Conservation (phyloP, 169 alveolate species). For the Plasmodium gonderi region DNA sequence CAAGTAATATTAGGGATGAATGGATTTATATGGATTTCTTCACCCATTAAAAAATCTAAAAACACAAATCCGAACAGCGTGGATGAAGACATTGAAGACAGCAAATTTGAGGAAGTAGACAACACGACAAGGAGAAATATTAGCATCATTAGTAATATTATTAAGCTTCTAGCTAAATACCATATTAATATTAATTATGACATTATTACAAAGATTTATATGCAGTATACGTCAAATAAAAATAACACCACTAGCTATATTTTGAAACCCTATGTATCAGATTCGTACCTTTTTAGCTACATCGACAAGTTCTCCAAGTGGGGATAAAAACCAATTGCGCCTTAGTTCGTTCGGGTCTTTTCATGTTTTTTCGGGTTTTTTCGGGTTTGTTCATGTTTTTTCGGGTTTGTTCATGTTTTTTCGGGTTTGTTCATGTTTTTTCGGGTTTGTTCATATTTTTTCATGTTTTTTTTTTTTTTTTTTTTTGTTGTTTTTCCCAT, state of each 20-base stretch:
- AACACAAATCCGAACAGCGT: constrained; percentile 68
- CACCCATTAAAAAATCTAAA: constrained; percentile 45
- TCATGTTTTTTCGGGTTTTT: too few relatives aligned
- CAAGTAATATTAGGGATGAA: constrained; percentile 91
- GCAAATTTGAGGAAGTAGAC: constrained; percentile 65
- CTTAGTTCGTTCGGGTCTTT: too few relatives aligned
- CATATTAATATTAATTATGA: constrained; percentile 73
- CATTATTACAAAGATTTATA: constrained; percentile 74
- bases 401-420: too few relatives aligned
- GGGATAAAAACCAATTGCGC: too few relatives aligned
- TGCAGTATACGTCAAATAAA: constrained; percentile 55
- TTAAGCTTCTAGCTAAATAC: constrained; percentile 68
- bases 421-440: too few relatives aligned
- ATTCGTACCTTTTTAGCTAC: constrained; percentile 65
- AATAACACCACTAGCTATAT: constrained; percentile 44
- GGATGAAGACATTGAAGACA: constrained; percentile 72
- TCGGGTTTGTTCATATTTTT: too few relatives aligned
- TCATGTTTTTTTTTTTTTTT: too few relatives aligned
- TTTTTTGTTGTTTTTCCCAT: too few relatives aligned
- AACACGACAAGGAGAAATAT: constrained; percentile 70
- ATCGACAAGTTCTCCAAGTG: constrained; percentile 33
- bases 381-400: too few relatives aligned
- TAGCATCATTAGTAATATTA: constrained; percentile 76
- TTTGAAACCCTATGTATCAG: constrained; percentile 72
- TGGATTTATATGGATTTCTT: constrained; percentile 89